A percentile compares a stretch with the other conserved stretches of the same genome.
Conservation (phyloP, 192 early-diverging fungal genomes). For the Rhizoclosmatium sp. region DNA sequence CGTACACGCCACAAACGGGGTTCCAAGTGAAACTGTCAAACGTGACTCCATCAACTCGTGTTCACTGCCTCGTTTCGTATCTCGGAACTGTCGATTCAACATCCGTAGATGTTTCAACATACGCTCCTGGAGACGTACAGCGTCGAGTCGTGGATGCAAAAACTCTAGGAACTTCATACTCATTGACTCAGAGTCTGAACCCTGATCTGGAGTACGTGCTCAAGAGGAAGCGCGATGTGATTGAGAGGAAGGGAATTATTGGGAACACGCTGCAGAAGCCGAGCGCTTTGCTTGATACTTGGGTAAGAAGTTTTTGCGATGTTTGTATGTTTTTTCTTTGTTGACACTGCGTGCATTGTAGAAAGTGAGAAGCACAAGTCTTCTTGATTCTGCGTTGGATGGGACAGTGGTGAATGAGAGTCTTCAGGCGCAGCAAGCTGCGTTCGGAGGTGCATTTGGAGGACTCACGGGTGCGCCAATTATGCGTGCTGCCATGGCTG, state of each 20-base stretch:
- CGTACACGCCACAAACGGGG: background rate
- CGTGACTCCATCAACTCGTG: conserved; percentile 1
- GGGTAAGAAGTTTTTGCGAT: conserved; percentile 15
- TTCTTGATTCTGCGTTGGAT: conserved; percentile 16
- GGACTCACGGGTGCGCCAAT: too few species aligned
- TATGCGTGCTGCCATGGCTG: background rate
- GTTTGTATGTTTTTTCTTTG: conserved; percentile 2
- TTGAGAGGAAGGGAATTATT: background rate
- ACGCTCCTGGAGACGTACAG: background rate
- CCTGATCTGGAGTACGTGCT: conserved; percentile 35
- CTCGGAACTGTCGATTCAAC: background rate
- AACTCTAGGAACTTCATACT: conserved; percentile 11
- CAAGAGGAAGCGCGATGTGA: conserved; percentile 4
- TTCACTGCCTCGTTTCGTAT: conserved; percentile 27
- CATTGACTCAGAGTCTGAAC: conserved; percentile 15
- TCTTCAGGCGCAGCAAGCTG: too few species aligned
- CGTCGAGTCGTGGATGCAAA: background rate
- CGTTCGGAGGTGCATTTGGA: too few species aligned
- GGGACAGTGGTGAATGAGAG: background rate
- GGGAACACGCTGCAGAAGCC: conserved; percentile 31
- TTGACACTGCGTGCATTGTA: background rate
- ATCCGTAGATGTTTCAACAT: background rate
- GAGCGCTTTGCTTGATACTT: conserved; percentile 18
- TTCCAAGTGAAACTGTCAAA: background rate
- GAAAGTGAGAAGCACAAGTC: conserved; percentile 13